Evolutionary conservation across 2,329 filamentous ascomycete species (phyloP), one percentile per base, ranked within the genome.

Genomic region (Xylariaceae sp.): DNA sequence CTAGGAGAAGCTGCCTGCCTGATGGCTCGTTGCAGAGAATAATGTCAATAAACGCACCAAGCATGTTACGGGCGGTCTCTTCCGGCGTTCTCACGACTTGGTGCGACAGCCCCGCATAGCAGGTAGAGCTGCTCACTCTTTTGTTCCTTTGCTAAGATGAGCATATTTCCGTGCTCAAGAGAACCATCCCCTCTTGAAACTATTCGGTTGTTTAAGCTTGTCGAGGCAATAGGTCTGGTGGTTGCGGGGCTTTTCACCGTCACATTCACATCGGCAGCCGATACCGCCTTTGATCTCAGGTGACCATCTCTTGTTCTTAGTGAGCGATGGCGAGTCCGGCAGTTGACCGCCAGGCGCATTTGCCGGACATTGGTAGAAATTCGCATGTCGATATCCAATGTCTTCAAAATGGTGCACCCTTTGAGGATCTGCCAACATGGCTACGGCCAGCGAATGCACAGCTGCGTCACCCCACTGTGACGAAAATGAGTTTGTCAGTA

Each of bases 341-440:
- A 75, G 64, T 53, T 76, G 73, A 3, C 67, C 69, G 11, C 65
- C 70, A 0, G 67, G 68, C 20, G 73, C 69, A 53, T 76, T 76
- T 36, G 67, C 68, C 2, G 68, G 69, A 44, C 68, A 71, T 49
- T 70, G 67, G 44, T 61, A 69, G 37, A 70, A 53, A 2, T 60
- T 60, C 41, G 70, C 70, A 57, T 77, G 75, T 24, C 70, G 66
- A 59, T 77, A 77, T 26, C 74, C 74, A 48, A 77, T 70, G 56
- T 77, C 75, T 47, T 71, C 69, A 49, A 77, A 77, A 57, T 77
- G 74, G 56, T 77, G 75, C 16, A 77, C 69, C 50, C 72, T 66
- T 9, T 67, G 60, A 9, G 75, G 68, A 32, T 72, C 67, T 23
- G 74, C 67, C 15, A 76, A 68, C 70, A 77, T 72, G 44, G 67